Base-by-base conservation (phyloP, 2,329 filamentous ascomycete genomes). In the Scleromitrula shiraiana region DNA sequence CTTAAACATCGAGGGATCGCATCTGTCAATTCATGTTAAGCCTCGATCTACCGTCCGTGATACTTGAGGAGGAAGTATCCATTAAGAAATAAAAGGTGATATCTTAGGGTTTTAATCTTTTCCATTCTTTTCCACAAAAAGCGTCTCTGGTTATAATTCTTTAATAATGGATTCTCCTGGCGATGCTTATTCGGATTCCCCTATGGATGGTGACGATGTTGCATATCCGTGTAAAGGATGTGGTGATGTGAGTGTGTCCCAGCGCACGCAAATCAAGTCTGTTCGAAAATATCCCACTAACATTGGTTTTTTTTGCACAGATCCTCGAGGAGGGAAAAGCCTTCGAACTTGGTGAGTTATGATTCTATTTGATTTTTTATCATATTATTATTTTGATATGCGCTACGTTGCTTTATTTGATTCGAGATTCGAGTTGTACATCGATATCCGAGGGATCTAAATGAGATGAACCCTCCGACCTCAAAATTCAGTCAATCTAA, bases 301-400 rank as follows among this genome's bases (percentile, higher is more conserved):
- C 46, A n/a, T 27, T 53, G 44, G 42, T 51, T 55, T 41, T 41
- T 33, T 41, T 35, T 41, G 44, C 44, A 41, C 66, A 96, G 89
- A 95, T 97, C 58, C 78, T 98, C 17, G 93, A 98, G 69, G 93
- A 98, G 75, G 93, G 93, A 61, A 97, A 97, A 70, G 93, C 93
- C 44, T 98, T 95, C 62, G 93, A 98, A 71, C 77, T 98, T 62
- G 89, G 91, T 97, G 71, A 64, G 77, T 70, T 55, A 50, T 35
- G 26, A 46, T 41, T 27, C 35, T 12, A 27, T 24, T 22, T 47
- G n/a, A n/a, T n/a, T n/a, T n/a, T n/a, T n/a, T n/a, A n/a, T n/a
- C n/a, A n/a, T n/a, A n/a, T 14, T 6, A 27, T 33, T 22, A 7
- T 29, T 47, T 20, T 35, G 15, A 30, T 15, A 41, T 41, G 37